These are phyloP conservation scores for Diaporthe destruens DNA, from an alignment of 2,329 filamentous ascomycete species.

Conservation along the genomic window DNA sequence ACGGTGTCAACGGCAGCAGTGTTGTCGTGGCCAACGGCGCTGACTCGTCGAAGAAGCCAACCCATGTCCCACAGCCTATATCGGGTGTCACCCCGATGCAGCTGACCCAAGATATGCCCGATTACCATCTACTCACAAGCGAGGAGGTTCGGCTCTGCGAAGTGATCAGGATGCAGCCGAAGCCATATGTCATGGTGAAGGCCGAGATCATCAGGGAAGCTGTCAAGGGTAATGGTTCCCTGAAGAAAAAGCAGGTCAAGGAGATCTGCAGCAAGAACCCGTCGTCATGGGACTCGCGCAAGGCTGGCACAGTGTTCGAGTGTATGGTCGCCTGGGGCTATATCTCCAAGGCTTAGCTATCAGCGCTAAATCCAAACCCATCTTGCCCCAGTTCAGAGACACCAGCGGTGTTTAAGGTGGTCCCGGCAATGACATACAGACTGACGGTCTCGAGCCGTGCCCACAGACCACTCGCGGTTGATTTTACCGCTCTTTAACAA, in stretches of 20 bases:
- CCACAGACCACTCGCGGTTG: background rate
- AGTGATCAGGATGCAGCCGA: slow-evolving; percentile 86
- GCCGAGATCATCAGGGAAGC: slow-evolving; percentile 92
- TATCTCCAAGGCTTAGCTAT: slow-evolving; percentile 81
- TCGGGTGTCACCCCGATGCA: slow-evolving; percentile 73
- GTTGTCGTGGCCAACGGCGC: slow-evolving; percentile 59
- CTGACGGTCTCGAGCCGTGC: background rate
- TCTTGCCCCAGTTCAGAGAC: background rate
- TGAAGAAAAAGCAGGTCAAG: slow-evolving; percentile 95
- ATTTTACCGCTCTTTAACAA: background rate
- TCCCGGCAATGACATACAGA: background rate
- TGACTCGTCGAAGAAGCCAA: slow-evolving; percentile 61
- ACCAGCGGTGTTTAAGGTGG: background rate
- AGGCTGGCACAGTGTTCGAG: slow-evolving; percentile 89
- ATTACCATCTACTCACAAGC: slow-evolving; percentile 85
- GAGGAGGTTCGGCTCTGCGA: slow-evolving; percentile 91
- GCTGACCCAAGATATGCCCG: slow-evolving; percentile 81
- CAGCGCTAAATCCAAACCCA: background rate
- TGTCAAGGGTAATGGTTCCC: slow-evolving; percentile 84
- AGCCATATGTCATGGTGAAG: slow-evolving; percentile 95
- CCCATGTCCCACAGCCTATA: slow-evolving; percentile 67
- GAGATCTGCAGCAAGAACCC: slow-evolving; percentile 75
- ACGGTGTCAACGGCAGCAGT: slow-evolving; percentile 63
- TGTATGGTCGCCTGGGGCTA: slow-evolving; percentile 95
- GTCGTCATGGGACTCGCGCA: slow-evolving; percentile 79